Evolutionary conservation across 352 stramenopile genomes (phyloP), one percentile per base, ranked within the genome.

Genomic region (Globisporangium viniferum): DNA sequence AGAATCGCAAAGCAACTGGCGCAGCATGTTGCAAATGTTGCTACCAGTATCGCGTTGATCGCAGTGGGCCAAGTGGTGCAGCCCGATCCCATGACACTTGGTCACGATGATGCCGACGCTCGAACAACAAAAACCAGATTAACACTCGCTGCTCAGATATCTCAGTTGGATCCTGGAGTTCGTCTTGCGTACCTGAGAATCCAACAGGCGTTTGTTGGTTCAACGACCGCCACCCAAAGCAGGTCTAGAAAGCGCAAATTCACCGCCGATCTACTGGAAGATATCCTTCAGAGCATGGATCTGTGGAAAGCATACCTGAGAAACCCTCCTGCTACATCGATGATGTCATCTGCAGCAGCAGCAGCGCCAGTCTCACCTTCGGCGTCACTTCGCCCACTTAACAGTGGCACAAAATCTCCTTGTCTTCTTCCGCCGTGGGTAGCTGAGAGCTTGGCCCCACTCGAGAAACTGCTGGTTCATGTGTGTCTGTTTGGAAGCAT

Each of bases 391-490:
- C 66, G 35, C 33, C 35, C n/a, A 10, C 39, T 51, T 53, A 22
- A n/a, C n/a, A 29, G 53, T 12, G 27, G 53, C 9, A 20, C 33
- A 2, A 36, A 48, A 18, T 18, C 22, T 27, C 5, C 8, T 27
- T 10, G 4, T 41, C 5, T 22, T 20, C 68, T 62, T n/a, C 58
- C 70, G 15, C 61, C 67, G 8, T 81, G 74, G 77, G 35, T 80
- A n/a, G 62, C 61, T 15, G 29, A 64, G n/a, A 44, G 64, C 24
- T 56, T 79, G 33, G 59, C 63, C 15, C 53, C 72, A 8, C 64
- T 84, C 35, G 73, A 73, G 35, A 68, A 75, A 4, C 64, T 84
- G 56, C 44, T 77, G 53, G 33, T 84, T 15, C 73, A 81, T 49
- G 12, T 77, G 6, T 72, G 70, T 18, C 55, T 84, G 9, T 84